Conservation (phyloP, 139 green algal genomes). For the Chlamydomonas sp. region DNA sequence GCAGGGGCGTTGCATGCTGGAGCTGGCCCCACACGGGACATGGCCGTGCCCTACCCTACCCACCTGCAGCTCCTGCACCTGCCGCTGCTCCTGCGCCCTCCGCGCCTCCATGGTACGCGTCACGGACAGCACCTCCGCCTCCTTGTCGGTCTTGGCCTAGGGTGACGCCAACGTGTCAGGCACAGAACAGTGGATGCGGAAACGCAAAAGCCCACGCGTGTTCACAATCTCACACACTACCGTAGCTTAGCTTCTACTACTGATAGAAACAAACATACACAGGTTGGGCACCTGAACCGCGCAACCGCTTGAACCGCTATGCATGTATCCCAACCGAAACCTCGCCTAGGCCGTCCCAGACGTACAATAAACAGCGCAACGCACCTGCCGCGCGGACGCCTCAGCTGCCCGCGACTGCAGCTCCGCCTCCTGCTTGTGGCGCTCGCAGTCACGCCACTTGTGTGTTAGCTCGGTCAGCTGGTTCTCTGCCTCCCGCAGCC, state of each 20-base stretch:
- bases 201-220: too few relatives aligned
- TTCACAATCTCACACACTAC: too few relatives aligned
- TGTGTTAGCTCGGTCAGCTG: conserved; percentile 36
- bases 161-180: neutral
- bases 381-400: conserved; percentile 53
- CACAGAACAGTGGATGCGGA: too few relatives aligned
- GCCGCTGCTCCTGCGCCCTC: conserved; percentile 35
- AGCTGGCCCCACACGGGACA: neutral
- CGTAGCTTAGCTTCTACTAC: too few relatives aligned
- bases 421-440: conserved; percentile 44
- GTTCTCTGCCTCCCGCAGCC: conserved; percentile 46
- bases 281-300: neutral
- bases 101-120: conserved; percentile 24
- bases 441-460: conserved; percentile 41
- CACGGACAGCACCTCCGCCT: conserved; percentile 15
- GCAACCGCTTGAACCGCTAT: neutral
- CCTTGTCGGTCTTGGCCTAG: conserved; percentile 35
- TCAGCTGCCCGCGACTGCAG: conserved; percentile 38
- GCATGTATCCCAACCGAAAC: too few relatives aligned
- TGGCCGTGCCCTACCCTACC: neutral
- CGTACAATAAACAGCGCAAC: neutral
- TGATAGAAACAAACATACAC: neutral
- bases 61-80: conserved; percentile 43
- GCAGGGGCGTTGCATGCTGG: too few relatives aligned
- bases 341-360: too few relatives aligned